Conservation (phyloP, 441 rosid species). For the Euphorbia corollata region DNA sequence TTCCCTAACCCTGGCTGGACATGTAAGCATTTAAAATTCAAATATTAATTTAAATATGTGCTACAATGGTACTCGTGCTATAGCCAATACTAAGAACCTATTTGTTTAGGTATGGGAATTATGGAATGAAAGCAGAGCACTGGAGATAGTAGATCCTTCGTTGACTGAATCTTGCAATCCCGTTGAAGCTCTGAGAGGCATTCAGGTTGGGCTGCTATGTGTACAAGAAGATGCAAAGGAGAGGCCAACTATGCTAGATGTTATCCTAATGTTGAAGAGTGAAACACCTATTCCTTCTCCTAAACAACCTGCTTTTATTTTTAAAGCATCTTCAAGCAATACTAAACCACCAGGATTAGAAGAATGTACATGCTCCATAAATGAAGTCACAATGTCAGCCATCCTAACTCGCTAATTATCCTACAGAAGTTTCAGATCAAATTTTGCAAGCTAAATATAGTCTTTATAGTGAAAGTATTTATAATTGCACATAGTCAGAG, state of each 20-base stretch:
- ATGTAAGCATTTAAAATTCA: slow-evolving; percentile 20
- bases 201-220: slow-evolving; percentile 48
- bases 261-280: slow-evolving; percentile 40
- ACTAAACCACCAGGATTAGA: neutral
- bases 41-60: no score
- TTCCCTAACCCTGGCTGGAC: slow-evolving; percentile 23
- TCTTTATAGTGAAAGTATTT: no score
- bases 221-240: slow-evolving; percentile 42
- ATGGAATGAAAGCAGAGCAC: slow-evolving; percentile 34
- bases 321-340: neutral
- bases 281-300: slow-evolving; percentile 37
- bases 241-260: slow-evolving; percentile 42
- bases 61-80: no score
- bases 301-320: slow-evolving; percentile 38
- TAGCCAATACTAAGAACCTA: neutral
- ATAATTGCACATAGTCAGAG: no score
- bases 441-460: no score
- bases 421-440: no score
- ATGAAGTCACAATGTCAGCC: neutral
- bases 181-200: slow-evolving; percentile 15
- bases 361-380: neutral
- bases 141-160: slow-evolving; percentile 27
- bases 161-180: slow-evolving; percentile 21
- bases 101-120: slow-evolving; percentile 39
- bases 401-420: neutral